These are phyloP conservation scores for Babesia ovata DNA, from an alignment of 169 alveolate species.

Conservation along the genomic window DNA sequence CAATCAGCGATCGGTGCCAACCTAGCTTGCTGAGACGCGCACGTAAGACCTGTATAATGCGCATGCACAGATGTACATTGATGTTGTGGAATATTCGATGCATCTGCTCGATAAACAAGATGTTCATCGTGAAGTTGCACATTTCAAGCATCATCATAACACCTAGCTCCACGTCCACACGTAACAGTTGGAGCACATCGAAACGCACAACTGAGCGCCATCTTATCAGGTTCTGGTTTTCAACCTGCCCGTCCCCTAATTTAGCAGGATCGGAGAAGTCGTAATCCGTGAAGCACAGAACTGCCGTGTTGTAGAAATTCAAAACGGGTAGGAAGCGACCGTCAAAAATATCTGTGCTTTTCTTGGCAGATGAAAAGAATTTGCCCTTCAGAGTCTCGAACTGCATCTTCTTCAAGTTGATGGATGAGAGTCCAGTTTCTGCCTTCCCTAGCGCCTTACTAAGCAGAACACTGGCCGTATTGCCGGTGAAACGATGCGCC, in stretches of 20 bases:
- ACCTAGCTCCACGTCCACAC: conserved; percentile 20
- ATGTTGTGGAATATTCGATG: conserved; percentile 32
- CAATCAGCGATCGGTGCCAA: conserved; percentile 13
- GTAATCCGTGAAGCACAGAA: conserved; percentile 23
- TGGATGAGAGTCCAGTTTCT: conserved; percentile 37
- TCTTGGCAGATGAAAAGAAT: conserved; percentile 26
- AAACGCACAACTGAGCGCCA: conserved; percentile 18
- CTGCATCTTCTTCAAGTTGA: conserved; percentile 33
- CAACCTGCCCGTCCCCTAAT: not conserved
- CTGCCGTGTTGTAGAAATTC: conserved; percentile 43
- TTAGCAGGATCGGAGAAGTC: conserved; percentile 7
- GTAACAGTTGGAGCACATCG: conserved; percentile 11
- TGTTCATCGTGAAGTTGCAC: conserved; percentile 23
- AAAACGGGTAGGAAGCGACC: conserved; percentile 48
- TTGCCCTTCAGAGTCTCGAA: conserved; percentile 59
- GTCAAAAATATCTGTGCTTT: conserved; percentile 13
- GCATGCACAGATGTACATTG: conserved; percentile 28
- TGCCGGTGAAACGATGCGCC: conserved; percentile 48
- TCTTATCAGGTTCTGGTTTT: not conserved
- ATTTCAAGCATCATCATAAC: conserved; percentile 23
- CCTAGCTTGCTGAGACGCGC: not conserved
- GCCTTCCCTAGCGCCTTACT: conserved; percentile 61
- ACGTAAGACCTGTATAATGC: conserved; percentile 7
- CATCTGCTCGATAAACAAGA: conserved; percentile 31
- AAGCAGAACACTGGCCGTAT: conserved; percentile 45